Evolutionary conservation across 75 land plant species (phyloP), one percentile per base, ranked within the genome.

Genomic region (Selaginella moellendorffii): DNA sequence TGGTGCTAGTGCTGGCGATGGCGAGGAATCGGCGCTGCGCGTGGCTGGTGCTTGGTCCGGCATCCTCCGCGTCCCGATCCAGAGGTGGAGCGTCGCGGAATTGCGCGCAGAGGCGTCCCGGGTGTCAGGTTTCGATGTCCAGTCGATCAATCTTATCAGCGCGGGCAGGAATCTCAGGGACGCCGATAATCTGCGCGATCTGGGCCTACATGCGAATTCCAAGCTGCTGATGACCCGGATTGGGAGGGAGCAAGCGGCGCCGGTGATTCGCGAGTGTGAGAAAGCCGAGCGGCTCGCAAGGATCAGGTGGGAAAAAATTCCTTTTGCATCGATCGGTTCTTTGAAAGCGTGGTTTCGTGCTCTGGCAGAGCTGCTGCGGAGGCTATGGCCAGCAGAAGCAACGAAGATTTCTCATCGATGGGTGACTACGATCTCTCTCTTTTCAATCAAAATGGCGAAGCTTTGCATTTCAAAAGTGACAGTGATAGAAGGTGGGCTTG

Each of bases 1-100:
- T n/a, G n/a, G n/a, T n/a, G n/a, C n/a, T n/a, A n/a, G n/a, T n/a
- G n/a, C n/a, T n/a, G 46, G 46, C 46, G 68, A 20, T 27, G 23
- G 29, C 69, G 28, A 30, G 74, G 52, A n/a, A n/a, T n/a, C n/a
- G n/a, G n/a, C n/a, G n/a, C 63, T 71, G 0, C 27, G 92, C 66
- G 80, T 88, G 2, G 88, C 80, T 5, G 95, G 95, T 0, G 71
- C 85, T 24, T 85, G 85, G 88, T 24, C 79, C 17, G 95, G 95
- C n/a, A 64, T 72, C 31, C 0, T 88, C 27, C 81, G 82, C 46
- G 81, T 81, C 2, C 77, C 75, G 31, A 31, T 91, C 59, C 78
- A 80, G 2, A 19, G 27, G 0, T 87, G 88, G 97, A 87, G 78
- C 17, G 70, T 87, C 10, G 23, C 68, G 27, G 78, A 75, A 68